phyloP scores from a whole-genome alignment of 2,329 filamentous ascomycete species.

The Epichloe typhina region DNA sequence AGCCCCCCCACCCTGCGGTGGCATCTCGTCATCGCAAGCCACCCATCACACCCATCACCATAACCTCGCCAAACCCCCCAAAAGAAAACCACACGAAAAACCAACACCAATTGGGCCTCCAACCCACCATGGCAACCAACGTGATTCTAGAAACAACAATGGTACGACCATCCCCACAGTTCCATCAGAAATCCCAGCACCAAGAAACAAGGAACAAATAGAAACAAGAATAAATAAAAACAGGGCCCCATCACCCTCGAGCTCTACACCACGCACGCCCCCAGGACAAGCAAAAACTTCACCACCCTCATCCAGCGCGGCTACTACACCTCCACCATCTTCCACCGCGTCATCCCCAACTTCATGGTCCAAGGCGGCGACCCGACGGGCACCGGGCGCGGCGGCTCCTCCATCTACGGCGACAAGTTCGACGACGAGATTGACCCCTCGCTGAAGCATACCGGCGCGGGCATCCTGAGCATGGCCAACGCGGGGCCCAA shows the following conservation, averaged over 20 bases:
- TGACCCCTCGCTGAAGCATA: slow-evolving; percentile 64
- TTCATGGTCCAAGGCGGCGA: slow-evolving; percentile 98
- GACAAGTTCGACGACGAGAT: slow-evolving; percentile 95
- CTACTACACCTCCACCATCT: slow-evolving; percentile 77
- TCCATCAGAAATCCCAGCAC: too few species aligned
- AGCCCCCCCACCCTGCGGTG: too few species aligned
- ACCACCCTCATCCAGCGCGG: slow-evolving; percentile 61
- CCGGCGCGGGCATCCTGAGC: slow-evolving; percentile 80
- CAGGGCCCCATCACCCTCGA: slow-evolving; percentile 78
- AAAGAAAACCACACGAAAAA: too few species aligned
- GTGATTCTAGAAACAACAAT: slow-evolving; percentile 76
- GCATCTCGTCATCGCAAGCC: too few species aligned
- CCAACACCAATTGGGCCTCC: background rate
- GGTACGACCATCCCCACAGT: slow-evolving; percentile 33
- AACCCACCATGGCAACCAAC: slow-evolving; percentile 53
- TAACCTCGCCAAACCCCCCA: background rate
- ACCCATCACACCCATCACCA: too few species aligned
- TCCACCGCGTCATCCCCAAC: slow-evolving; percentile 89
- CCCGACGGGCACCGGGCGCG: slow-evolving; percentile 83
- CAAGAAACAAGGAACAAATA: too few species aligned
- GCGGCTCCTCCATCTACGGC: slow-evolving; percentile 81
- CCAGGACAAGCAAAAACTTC: slow-evolving; percentile 85
- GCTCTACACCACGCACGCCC: slow-evolving; percentile 81
- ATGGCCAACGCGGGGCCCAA: slow-evolving; percentile 94
- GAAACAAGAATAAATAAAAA: too few species aligned